Percentiles rank a stretch among this genome's conserved stretches.
Evolutionary conservation across 148 eudicot species (phyloP).

Genomic region (Drosera capensis): DNA sequence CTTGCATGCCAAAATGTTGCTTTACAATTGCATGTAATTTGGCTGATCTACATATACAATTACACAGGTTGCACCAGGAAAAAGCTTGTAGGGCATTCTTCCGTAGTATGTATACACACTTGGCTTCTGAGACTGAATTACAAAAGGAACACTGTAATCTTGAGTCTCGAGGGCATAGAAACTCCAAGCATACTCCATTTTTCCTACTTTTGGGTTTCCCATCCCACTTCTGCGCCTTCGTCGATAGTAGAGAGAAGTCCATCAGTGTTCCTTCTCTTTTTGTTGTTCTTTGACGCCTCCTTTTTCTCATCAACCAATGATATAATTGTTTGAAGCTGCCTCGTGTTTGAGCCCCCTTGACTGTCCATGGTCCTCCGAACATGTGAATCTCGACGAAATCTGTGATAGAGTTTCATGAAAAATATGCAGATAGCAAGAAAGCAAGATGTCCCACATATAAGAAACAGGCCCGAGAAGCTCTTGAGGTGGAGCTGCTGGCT

Average conservation of each 20-base stretch:
- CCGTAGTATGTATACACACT: too few species aligned
- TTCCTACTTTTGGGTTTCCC: conserved; percentile 13
- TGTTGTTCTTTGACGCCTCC: conserved; percentile 31
- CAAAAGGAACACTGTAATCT: too few species aligned
- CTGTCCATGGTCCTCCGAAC: conserved; percentile 12
- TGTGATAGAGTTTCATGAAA: conserved; percentile 36
- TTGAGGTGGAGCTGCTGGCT: conserved; percentile 74
- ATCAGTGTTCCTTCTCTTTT: conserved; percentile 36
- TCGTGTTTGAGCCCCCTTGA: conserved; percentile 25
- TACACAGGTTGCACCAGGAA: too few species aligned
- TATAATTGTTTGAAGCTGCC: conserved; percentile 34
- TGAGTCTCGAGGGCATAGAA: too few species aligned
- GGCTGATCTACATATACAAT: too few species aligned
- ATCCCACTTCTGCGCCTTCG: conserved; percentile 17
- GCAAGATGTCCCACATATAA: conserved; percentile 58
- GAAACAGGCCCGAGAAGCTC: conserved; percentile 85
- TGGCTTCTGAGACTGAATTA: too few species aligned
- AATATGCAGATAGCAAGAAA: conserved; percentile 47
- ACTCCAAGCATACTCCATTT: neutral
- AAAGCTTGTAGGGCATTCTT: too few species aligned
- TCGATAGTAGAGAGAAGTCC: conserved; percentile 16
- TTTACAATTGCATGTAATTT: too few species aligned
- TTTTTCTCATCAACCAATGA: conserved; percentile 71
- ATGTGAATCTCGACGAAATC: conserved; percentile 16
- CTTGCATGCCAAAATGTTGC: too few species aligned